Evolutionary conservation across 1,284 basidiomycete species (phyloP), one percentile per base, ranked within the genome.

Genomic region (Puccinia novopanici): DNA sequence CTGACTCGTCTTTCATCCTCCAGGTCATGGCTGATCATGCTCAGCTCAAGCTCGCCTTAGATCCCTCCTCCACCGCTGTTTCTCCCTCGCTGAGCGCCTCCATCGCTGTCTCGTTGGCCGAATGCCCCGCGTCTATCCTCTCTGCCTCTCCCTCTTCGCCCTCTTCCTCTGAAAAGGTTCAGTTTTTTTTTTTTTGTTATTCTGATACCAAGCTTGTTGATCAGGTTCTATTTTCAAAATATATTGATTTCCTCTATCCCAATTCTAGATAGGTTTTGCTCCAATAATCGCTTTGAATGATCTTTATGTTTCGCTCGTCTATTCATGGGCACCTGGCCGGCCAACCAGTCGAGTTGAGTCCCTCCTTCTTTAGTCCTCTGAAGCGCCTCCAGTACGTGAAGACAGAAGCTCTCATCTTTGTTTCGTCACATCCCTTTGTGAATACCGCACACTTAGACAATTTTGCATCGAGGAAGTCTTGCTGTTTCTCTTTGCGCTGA

Each of bases 401-500:
- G 70, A 71, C 84, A 82, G 37, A 45, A 42, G 42, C 15, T 40
- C 63, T 65, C 37, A 65, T 68, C 0, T 19, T 48, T 48, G 12
- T 48, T 68, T 68, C 22, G 15, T 27, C 17, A 19, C 59, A 34
- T 40, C 24, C 65, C 42, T 17, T 45, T 8, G 5, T 59, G 24
- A 34, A 63, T 30, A 12, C 30, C 59, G 59, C 13, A 9, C n/a
- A 8, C 27, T n/a, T 52, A 78, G 75, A 61, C 42, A 5, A 74
- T 45, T 61, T 52, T 81, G 13, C 42, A 77, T 34, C 63, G 34
- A 52, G 80, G 75, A 15, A 67, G 37, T 59, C 74, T 86, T n/a
- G 79, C 76, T 17, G 73, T 87, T 3, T 84, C 86, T 0, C 84
- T 86, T 17, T 88, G 87, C 79, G 87, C 87, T 0, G 87, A 88